Percentiles rank a stretch among this genome's conserved stretches.
phyloP scores from a whole-genome alignment of 2,329 filamentous ascomycete genomes.

The Ascomycota sp. region DNA sequence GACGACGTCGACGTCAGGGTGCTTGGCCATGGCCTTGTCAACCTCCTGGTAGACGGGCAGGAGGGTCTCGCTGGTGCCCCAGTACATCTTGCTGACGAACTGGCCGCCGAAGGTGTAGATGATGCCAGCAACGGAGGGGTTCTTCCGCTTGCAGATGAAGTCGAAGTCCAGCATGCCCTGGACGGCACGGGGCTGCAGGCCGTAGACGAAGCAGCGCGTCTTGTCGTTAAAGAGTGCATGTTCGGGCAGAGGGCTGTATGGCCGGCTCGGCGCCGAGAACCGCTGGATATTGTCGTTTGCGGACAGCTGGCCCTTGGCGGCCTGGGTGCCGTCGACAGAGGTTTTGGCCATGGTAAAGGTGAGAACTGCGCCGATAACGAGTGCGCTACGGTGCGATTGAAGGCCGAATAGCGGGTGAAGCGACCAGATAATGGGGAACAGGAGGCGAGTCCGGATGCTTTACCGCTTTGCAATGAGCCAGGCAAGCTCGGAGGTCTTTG shows the following conservation, averaged over 20 bases:
- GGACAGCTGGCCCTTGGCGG: conserved; percentile 32
- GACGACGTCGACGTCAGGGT: conserved; percentile 87
- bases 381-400: no score
- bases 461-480: no score
- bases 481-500: no score
- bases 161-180: conserved; percentile 97
- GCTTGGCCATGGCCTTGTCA: conserved; percentile 82
- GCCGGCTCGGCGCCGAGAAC: conserved; percentile 79
- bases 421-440: no score
- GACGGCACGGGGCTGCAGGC: conserved; percentile 83
- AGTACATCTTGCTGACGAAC: conserved; percentile 99
- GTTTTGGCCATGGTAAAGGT: no score
- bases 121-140: conserved; percentile 90
- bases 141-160: conserved; percentile 98
- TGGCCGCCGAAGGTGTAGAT: conserved; percentile 99
- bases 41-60: conserved; percentile 94
- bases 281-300: conserved; percentile 98
- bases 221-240: conserved; percentile 97
- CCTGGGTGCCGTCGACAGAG: conserved; percentile 28
- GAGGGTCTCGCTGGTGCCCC: conserved; percentile 97
- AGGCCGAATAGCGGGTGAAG: no score
- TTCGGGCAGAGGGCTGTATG: conserved; percentile 65
- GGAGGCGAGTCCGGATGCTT: no score
- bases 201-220: conserved; percentile 99
- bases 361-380: no score